phyloP scores from a whole-genome alignment of 2,329 filamentous ascomycete species.

The Clathrospora elynae region DNA sequence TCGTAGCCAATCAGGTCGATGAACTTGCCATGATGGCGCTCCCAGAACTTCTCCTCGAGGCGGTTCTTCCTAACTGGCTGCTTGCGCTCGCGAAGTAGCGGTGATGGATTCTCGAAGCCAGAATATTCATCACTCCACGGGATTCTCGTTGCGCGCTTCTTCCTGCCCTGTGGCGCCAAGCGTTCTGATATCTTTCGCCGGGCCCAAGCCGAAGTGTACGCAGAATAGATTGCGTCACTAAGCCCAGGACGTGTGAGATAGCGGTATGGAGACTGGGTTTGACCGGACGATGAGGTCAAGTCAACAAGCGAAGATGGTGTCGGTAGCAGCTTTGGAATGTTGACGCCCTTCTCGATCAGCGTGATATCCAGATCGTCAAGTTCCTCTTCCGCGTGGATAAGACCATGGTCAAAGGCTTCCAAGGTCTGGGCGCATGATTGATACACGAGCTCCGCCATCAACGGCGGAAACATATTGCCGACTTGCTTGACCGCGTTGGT shows the following conservation, averaged over 20 bases:
- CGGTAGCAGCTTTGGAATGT: neutral
- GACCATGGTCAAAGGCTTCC: constrained; percentile 34
- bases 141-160: too few relatives aligned
- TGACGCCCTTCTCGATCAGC: constrained; percentile 8
- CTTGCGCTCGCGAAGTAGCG: too few relatives aligned
- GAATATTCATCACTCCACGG: too few relatives aligned
- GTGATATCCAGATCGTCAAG: constrained; percentile 21
- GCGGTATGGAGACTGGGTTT: neutral
- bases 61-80: neutral
- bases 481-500: constrained; percentile 20
- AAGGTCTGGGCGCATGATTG: constrained; percentile 11
- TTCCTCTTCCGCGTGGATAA: constrained; percentile 33
- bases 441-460: constrained; percentile 18
- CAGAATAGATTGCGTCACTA: too few relatives aligned
- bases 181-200: too few relatives aligned
- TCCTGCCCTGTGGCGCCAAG: too few relatives aligned
- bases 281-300: neutral
- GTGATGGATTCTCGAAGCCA: too few relatives aligned
- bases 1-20: neutral
- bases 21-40: neutral
- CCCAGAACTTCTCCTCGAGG: neutral
- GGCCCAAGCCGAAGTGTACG: too few relatives aligned
- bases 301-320: too few relatives aligned
- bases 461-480: constrained; percentile 32
- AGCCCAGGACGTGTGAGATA: too few relatives aligned